Conservation (phyloP, 495 filamentous ascomycete genomes). For the Cenococcum geophilum region DNA sequence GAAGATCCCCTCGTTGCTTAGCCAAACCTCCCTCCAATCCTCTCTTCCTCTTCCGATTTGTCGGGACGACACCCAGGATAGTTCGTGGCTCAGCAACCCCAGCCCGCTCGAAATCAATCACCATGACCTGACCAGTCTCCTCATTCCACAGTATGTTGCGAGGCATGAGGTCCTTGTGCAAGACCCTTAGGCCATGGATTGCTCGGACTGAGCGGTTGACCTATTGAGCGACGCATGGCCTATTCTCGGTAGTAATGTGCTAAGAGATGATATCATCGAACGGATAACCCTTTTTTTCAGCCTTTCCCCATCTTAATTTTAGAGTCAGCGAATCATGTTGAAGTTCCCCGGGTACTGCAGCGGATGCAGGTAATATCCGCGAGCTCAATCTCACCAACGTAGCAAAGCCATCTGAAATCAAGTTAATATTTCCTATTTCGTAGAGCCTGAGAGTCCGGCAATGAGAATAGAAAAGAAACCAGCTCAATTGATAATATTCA, state of each 20-base stretch:
- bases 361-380: too few species aligned
- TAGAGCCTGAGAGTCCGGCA: too few species aligned
- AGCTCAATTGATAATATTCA: too few species aligned
- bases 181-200: slow-evolving; percentile 8
- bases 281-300: too few species aligned
- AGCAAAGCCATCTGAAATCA: too few species aligned
- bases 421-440: too few species aligned
- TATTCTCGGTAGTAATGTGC: background rate
- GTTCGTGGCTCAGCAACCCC: slow-evolving; percentile 13
- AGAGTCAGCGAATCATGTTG: too few species aligned
- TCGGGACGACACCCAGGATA: slow-evolving; percentile 18
- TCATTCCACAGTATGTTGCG: slow-evolving; percentile 27
- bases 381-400: too few species aligned
- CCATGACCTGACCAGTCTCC: slow-evolving; percentile 19
- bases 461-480: too few species aligned
- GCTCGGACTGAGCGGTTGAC: background rate
- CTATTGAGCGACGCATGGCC: background rate
- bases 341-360: too few species aligned
- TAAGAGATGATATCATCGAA: background rate
- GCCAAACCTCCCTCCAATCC: background rate
- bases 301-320: too few species aligned
- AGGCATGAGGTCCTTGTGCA: slow-evolving; percentile 23
- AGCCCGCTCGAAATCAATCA: slow-evolving; percentile 33
- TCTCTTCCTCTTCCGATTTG: slow-evolving; percentile 26
- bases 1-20: background rate